phyloP scores from a whole-genome alignment of 768 basidiomycete genomes.

The Phylloporus arenicola region DNA sequence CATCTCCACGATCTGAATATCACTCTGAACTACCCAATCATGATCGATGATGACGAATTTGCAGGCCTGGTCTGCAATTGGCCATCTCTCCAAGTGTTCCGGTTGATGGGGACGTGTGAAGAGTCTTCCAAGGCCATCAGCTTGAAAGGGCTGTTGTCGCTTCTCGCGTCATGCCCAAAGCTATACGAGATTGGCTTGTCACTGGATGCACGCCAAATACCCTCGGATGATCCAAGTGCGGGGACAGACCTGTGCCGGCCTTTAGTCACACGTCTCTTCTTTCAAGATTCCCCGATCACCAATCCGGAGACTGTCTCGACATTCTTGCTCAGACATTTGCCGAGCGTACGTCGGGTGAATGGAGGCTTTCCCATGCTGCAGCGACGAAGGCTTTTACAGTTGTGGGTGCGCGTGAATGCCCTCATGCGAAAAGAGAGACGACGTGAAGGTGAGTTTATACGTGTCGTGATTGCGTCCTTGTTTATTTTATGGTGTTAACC shows the following conservation, averaged over 20 bases:
- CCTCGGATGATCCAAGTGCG: background rate
- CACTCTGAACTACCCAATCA: background rate
- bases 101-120: background rate
- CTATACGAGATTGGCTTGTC: background rate
- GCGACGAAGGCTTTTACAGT: background rate
- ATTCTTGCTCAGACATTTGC: background rate
- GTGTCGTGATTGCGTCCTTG: background rate
- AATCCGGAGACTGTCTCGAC: background rate
- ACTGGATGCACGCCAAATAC: background rate
- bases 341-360: background rate
- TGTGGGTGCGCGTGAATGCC: background rate
- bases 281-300: background rate
- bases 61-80: background rate
- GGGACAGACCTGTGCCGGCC: background rate
- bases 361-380: background rate
- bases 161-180: background rate
- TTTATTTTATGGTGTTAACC: background rate
- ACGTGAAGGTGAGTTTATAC: background rate
- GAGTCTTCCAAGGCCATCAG: background rate
- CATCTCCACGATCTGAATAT: conserved; percentile 1
- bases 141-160: background rate
- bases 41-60: conserved; percentile 2
- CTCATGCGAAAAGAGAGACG: background rate
- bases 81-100: background rate
- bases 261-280: background rate